A percentile compares a stretch with the other conserved stretches of the same genome.
Conservation (phyloP, 2,329 filamentous ascomycete species). For the Diaporthe aspalathi region DNA sequence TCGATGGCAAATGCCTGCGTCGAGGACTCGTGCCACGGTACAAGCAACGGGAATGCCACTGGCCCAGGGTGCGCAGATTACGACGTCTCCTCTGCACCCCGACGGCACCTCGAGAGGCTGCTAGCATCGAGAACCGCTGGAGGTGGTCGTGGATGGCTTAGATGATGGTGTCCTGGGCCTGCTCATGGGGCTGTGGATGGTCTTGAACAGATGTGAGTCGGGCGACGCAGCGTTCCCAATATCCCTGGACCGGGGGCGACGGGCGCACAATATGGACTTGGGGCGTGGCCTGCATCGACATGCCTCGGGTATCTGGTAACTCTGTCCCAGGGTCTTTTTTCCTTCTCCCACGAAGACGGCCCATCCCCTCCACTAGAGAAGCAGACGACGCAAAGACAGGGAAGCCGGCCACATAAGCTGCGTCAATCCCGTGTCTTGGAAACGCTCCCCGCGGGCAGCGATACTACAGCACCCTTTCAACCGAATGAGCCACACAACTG, state of each 20-base stretch:
- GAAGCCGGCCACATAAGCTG: background rate
- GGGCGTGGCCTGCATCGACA: background rate
- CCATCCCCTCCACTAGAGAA: background rate
- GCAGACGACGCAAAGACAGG: background rate
- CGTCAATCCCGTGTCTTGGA: background rate
- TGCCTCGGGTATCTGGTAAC: background rate
- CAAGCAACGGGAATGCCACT: background rate
- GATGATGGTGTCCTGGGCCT: background rate
- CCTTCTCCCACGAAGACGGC: background rate
- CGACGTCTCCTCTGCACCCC: background rate
- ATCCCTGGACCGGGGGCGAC: background rate
- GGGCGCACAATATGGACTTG: background rate
- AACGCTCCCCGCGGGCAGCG: background rate
- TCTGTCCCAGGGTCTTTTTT: background rate
- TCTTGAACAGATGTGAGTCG: background rate
- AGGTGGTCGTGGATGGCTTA: background rate
- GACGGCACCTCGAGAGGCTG: background rate
- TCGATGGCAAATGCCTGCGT: constrained; percentile 2
- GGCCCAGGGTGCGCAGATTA: background rate
- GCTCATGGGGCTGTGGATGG: background rate
- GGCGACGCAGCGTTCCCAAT: background rate
- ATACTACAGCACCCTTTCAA: background rate
- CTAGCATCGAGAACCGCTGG: background rate
- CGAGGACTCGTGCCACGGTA: background rate
- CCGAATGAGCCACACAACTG: background rate